These are phyloP conservation scores for Nigrospora sphaerica DNA, from an alignment of 2,329 filamentous ascomycete genomes.

Conservation along the genomic window DNA sequence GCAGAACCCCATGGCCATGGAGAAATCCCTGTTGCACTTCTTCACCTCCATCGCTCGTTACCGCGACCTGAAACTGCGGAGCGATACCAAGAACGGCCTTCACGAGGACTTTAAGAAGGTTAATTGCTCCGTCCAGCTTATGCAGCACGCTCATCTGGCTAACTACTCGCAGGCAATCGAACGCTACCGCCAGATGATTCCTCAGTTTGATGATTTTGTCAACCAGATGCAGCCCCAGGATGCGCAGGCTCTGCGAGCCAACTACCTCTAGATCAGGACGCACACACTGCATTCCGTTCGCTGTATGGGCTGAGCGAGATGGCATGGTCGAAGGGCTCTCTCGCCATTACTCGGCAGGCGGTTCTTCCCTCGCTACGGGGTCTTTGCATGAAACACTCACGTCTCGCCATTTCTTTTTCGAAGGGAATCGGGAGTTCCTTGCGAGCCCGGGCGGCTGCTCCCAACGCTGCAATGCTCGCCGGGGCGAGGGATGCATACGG, in stretches of 20 bases:
- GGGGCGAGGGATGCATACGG: no score
- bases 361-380: no score
- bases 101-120: constrained; percentile 72
- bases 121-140: constrained; percentile 22
- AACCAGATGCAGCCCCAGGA: constrained; percentile 41
- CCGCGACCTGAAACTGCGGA: constrained; percentile 54
- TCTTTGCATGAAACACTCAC: no score
- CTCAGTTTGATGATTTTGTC: constrained; percentile 50
- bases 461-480: no score
- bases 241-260: constrained; percentile 38
- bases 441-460: no score
- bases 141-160: background rate
- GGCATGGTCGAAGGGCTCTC: no score
- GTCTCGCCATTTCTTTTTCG: no score
- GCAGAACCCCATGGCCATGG: constrained; percentile 86
- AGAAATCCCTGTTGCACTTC: constrained; percentile 73
- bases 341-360: no score
- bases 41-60: constrained; percentile 80
- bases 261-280: constrained; percentile 25
- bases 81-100: constrained; percentile 56
- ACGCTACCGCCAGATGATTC: constrained; percentile 52
- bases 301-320: no score
- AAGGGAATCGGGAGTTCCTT: no score
- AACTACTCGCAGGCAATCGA: constrained; percentile 36
- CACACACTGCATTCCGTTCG: no score